Conservation (phyloP, 225 moss, liverwort and hornwort species). For the Rhytidiadelphus loreus region DNA sequence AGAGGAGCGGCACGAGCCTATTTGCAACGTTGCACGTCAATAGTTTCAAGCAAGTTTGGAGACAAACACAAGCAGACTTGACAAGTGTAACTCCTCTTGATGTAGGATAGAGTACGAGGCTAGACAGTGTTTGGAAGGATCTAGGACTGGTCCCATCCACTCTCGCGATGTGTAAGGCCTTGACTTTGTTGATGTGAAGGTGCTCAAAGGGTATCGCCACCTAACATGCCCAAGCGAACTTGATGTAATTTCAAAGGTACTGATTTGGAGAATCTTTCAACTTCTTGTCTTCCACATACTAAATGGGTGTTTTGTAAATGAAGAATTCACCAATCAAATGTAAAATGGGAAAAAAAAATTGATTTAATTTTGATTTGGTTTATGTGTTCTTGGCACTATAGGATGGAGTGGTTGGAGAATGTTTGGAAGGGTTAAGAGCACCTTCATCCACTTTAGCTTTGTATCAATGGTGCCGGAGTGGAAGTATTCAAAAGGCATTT, state of each 20-base stretch:
- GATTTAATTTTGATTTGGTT: not conserved
- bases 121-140: accelerated
- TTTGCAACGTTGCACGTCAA: accelerated
- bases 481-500: not conserved
- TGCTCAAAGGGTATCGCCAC: accelerated
- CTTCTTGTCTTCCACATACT: not conserved
- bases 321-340: not conserved
- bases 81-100: accelerated
- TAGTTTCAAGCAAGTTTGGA: accelerated
- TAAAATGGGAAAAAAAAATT: too few relatives aligned
- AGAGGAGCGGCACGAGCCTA: accelerated
- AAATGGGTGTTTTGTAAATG: not conserved
- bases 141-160: accelerated
- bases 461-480: accelerated
- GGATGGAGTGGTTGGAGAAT: not conserved
- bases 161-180: too few relatives aligned
- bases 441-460: not conserved
- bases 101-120: not conserved
- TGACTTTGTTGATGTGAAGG: not conserved
- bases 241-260: not conserved
- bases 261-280: not conserved
- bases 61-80: accelerated
- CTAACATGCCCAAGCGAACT: not conserved
- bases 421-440: not conserved
- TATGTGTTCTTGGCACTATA: accelerated